Base-by-base conservation (phyloP, 257 asterid genomes). In the Capsicum rhomboideum region DNA sequence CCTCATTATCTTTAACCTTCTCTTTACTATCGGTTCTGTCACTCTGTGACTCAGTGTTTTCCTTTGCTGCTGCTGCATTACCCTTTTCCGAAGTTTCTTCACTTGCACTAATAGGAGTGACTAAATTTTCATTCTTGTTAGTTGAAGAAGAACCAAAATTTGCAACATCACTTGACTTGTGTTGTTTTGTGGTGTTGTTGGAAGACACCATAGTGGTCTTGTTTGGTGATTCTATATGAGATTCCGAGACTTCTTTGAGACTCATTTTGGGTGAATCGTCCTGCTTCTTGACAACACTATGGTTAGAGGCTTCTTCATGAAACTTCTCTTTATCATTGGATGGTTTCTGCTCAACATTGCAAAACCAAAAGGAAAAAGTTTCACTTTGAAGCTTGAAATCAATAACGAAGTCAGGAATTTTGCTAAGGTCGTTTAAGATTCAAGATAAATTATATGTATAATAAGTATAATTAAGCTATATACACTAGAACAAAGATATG, bases 261-360 rank as follows among this genome's bases (percentile, higher is more conserved):
- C 21, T 66, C 17, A 42, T 40, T 42, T 71, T 42, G 29, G 31
- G 6, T 2, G 10, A n/a, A 6, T 42, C 79, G 8, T 34, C 74
- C 28, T 68, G 8, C 78, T 68, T 68, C 77, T 68, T 68, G 50
- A 3, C 77, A 83, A 67, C 72, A 67, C 44, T 34, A 6, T 63
- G 78, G 40, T 78, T 50, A 37, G 54, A 55, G 12, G 40, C 61
- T 63, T 86, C 85, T 84, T 69, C 61, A 46, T 53, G 21, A 29
- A 42, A 46, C 78, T 78, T 85, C 75, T 75, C 86, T 75, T 85
- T 84, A 37, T 77, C 23, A 21, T 72, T 44, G 34, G 28, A 49
- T 64, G 34, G 49, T 44, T 68, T 84, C 89, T 88, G 87, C 28
- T n/a, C 49, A 59, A 6, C 54, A 8, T 11, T 16, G 21, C 42